Base-by-base conservation (phyloP, 192 early-diverging fungal species). In the Jimgerdemannia lactiflua region DNA sequence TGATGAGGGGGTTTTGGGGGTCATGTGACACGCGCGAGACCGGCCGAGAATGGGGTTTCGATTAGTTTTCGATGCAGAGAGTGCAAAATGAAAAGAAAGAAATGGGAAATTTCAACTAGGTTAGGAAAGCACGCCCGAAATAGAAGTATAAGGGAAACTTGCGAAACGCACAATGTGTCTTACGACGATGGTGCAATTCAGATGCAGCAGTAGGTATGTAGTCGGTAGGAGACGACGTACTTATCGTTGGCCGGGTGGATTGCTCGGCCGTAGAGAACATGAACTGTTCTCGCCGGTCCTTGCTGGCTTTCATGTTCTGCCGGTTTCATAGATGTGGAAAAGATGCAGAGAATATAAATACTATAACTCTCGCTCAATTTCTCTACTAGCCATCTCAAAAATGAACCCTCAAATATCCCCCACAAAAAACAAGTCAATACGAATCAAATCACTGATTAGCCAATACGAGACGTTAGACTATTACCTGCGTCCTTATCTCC, bases 271-370 rank as follows among this genome's bases (percentile, higher is more conserved):
- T 73, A 10, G 86, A 79, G 70, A 87, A 87, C 80, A 96, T 84
- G 79, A 98, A 98, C 83, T 99, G 95, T 65, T 99, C 97, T 64
- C 92, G 85, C 69, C 97, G 87, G 44, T 81, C 86, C 69, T 96
- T 97, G 69, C 96, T 91, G 63, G 94, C 95, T 86, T 95, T 96
- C 89, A 99, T 92, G 82, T 99, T 98, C 83, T 95, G 83, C 1
- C 29, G 29, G 29, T 29, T 29, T 29, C 29, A 29, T 29, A 29
- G 29, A 29, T 29, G 29, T 29, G 29, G 1, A 29, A 29, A 29
- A 29, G 29, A 29, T 29, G 29, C 29, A 1, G 29, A 29, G 29
- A 29, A 29, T 29, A 29, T 29, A 29, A 29, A 29, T 29, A 29
- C 29, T 29, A 29, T 29, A 29, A 29, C 29, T 29, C 29, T 1